Evolutionary conservation across 129 eudicot genomes (phyloP).

Genomic region (sunflower (Helianthus annuus)): HanXRQr2.0-SUNRISE NC_035436.2:198598739-198599238

Average conservation of each 20-base stretch:
- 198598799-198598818: no score
- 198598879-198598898: not conserved
- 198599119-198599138: constrained; percentile 2
- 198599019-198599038: constrained; percentile 43
- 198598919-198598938: not conserved
- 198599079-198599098: not conserved
- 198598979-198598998: not conserved
- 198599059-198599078: not conserved
- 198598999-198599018: constrained; percentile 15
- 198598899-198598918: constrained; percentile 22
- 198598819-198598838: no score
- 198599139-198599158: constrained; percentile 7
- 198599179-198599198: not conserved
- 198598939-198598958: not conserved
- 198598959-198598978: not conserved
- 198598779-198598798: no score
- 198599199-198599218: constrained; percentile 1
- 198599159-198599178: constrained; percentile 15
- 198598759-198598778: no score
- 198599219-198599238: not conserved
- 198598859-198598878: not conserved
- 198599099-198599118: constrained; percentile 4
- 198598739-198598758: no score
- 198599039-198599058: constrained; percentile 16
- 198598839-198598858: not conserved